A percentile compares a stretch with the other conserved stretches of the same genome.
phyloP scores from a whole-genome alignment of 371 early-diverging fungal genomes.

The Saksenaea vasiformis region DNA sequence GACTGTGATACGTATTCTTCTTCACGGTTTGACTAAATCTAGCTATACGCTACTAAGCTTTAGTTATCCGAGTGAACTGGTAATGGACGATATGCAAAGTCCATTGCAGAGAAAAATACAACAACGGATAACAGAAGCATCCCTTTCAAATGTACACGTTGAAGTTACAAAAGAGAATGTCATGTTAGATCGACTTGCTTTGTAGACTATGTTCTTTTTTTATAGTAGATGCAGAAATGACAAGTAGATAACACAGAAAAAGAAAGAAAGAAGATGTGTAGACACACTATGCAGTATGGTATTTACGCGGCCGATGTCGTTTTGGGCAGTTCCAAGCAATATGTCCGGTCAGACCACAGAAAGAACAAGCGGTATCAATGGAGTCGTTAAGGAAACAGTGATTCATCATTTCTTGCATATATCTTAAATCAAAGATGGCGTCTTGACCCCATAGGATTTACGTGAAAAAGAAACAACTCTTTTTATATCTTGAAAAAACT shows the following conservation, averaged over 20 bases:
- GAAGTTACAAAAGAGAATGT: slow-evolving; percentile 4
- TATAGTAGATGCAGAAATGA: no score
- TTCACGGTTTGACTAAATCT: slow-evolving; percentile 4
- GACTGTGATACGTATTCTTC: slow-evolving; percentile 21
- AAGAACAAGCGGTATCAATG: slow-evolving; percentile 30
- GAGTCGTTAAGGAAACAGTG: not conserved
- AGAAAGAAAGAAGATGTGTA: not conserved
- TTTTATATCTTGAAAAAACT: not conserved
- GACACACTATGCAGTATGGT: not conserved
- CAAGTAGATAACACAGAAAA: not conserved
- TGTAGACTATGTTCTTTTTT: slow-evolving; percentile 2
- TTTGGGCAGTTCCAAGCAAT: slow-evolving; percentile 53
- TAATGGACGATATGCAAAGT: not conserved
- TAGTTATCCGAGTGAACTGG: slow-evolving; percentile 21
- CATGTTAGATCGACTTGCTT: slow-evolving; percentile 14
- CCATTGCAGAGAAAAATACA: not conserved
- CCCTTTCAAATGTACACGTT: not conserved
- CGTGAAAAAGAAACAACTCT: not conserved
- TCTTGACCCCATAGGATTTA: not conserved
- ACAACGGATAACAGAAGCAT: not conserved
- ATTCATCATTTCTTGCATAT: not conserved
- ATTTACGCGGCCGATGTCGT: slow-evolving; percentile 40
- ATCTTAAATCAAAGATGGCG: slow-evolving; percentile 13
- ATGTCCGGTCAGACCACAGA: slow-evolving; percentile 35
- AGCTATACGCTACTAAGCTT: slow-evolving; percentile 32